A percentile compares a stretch with the other conserved stretches of the same genome.
These are phyloP conservation scores for Excoecaria cochinchinensis DNA, from an alignment of 345 rosid genomes.

Conservation along the genomic window DNA sequence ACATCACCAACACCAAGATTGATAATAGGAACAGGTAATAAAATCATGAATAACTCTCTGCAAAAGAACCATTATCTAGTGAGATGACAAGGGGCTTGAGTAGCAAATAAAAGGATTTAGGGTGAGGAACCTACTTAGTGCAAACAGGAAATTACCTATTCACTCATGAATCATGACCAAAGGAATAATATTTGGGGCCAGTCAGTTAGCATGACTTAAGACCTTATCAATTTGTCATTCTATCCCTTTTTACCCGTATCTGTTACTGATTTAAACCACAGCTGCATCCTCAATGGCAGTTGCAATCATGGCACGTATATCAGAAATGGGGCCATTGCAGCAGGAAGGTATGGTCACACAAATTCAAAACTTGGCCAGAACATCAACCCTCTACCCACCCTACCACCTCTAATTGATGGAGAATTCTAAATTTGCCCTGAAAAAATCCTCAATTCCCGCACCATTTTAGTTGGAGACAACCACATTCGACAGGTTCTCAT, in stretches of 20 bases:
- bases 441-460: too few relatives aligned
- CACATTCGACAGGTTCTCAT: too few relatives aligned
- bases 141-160: background rate
- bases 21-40: background rate
- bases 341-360: too few relatives aligned
- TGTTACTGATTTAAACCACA: background rate
- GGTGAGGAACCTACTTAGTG: background rate
- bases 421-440: too few relatives aligned
- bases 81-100: background rate
- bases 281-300: background rate
- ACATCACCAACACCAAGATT: background rate
- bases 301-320: background rate
- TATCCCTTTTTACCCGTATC: background rate
- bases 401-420: too few relatives aligned
- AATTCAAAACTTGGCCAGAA: too few relatives aligned
- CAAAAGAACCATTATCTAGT: constrained; percentile 9
- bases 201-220: background rate
- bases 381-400: too few relatives aligned
- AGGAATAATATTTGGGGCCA: background rate
- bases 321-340: background rate
- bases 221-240: background rate
- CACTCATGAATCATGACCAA: background rate
- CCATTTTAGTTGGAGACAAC: too few relatives aligned
- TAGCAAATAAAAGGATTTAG: background rate
- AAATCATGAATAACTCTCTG: background rate